Evolutionary conservation across 176 grass and related monocot species (phyloP), one percentile per base, ranked within the genome.

Genomic region (Paspalum vaginatum): DNA sequence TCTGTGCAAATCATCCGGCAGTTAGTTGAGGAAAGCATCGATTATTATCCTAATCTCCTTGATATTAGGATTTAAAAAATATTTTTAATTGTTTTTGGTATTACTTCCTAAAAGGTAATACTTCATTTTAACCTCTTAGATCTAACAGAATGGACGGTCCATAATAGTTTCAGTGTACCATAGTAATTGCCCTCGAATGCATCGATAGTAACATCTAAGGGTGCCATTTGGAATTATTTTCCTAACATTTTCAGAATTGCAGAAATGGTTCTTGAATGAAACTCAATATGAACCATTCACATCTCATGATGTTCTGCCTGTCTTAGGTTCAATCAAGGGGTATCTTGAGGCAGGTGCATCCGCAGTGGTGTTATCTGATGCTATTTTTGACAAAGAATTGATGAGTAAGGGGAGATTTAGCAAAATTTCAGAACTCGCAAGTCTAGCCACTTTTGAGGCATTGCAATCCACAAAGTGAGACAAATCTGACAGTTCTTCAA

Each of bases 311-410:
- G 27, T 79, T 70, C 17, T 15, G 51, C 58, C 52, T 75, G 43
- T 74, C 61, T 20, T 59, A 97, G 95, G 78, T 50, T 90, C 95
- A 64, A 85, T 92, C 14, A 79, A 72, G 60, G 62, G 72, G 7
- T 98, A 94, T 70, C 83, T 94, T 20, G 76, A 84, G 16, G 80
- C 89, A 78, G 95, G 92, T 45, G 87, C 89, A 39, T 88, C 91
- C 0, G 95, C 88, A 68, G 87, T 94, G 68, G 89, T 94, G 77
- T 68, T 98, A 48, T 98, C 95, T 53, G 95, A 94, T 87, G 79
- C 92, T 70, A 92, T 98, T 83, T 98, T 98, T 61, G 65, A 91
- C 43, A 94, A 92, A 79, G 85, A 89, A 54, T 80, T 87, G 26
- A 94, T 98, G 83, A 80, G 47, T 57, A 22, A 22, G 24, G 81